phyloP scores from a whole-genome alignment of 2,329 filamentous ascomycete genomes.

The Colletotrichum truncatum region DNA sequence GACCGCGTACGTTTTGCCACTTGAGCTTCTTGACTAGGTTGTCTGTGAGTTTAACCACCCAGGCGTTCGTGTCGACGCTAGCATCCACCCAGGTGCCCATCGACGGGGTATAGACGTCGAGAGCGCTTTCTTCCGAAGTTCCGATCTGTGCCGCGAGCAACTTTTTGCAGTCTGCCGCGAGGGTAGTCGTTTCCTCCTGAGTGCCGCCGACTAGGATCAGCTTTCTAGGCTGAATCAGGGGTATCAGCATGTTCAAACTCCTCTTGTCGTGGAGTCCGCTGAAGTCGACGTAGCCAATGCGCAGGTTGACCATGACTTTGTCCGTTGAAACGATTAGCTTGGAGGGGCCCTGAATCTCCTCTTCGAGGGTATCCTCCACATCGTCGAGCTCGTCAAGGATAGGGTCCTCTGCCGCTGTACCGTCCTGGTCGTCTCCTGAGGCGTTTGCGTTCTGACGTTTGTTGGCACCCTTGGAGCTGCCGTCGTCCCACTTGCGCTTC shows the following conservation, averaged over 20 bases:
- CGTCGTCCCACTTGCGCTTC: constrained; percentile 93
- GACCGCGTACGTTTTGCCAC: constrained; percentile 92
- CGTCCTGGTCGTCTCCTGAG: constrained; percentile 55
- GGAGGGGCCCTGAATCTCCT: constrained; percentile 70
- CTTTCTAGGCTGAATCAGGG: constrained; percentile 92
- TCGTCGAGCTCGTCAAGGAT: constrained; percentile 66
- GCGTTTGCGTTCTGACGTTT: constrained; percentile 67
- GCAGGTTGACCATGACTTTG: constrained; percentile 73
- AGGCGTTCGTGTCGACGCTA: constrained; percentile 97
- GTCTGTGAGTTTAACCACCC: constrained; percentile 91
- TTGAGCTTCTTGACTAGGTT: constrained; percentile 85
- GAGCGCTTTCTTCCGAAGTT: constrained; percentile 56
- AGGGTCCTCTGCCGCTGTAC: constrained; percentile 39
- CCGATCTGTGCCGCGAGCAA: constrained; percentile 60
- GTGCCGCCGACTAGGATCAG: constrained; percentile 90
- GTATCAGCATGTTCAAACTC: constrained; percentile 93
- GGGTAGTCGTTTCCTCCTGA: constrained; percentile 77
- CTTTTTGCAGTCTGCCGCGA: constrained; percentile 83
- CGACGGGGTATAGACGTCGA: constrained; percentile 83
- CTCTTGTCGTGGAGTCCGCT: constrained; percentile 92
- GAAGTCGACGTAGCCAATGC: constrained; percentile 90
- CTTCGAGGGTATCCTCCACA: constrained; percentile 61
- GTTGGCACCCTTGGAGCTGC: constrained; percentile 49
- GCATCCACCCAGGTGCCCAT: constrained; percentile 83
- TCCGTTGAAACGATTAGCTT: constrained; percentile 76